phyloP scores from a whole-genome alignment of 768 basidiomycete genomes.

The Kwoniella bestiolae region DNA sequence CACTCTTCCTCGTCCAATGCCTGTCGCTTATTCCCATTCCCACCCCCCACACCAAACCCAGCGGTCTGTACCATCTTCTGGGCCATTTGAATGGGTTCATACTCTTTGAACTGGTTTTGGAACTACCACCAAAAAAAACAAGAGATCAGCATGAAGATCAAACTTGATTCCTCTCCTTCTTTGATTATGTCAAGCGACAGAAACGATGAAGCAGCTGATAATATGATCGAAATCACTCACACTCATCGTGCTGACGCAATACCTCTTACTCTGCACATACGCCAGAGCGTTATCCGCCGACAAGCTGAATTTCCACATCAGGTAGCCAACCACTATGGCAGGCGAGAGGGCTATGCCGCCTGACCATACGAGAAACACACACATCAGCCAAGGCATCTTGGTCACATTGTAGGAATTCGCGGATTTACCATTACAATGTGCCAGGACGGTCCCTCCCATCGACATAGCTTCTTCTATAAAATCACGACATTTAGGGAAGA shows the following conservation, averaged over 20 bases:
- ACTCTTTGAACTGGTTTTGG: constrained; percentile 46
- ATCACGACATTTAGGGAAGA: constrained; percentile 44
- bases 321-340: constrained; percentile 55
- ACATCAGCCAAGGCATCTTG: no score
- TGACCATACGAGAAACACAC: constrained; percentile 12
- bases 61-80: constrained; percentile 34
- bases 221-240: no score
- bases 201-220: no score
- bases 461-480: constrained; percentile 54
- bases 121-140: constrained; percentile 23
- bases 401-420: no score
- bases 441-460: constrained; percentile 51
- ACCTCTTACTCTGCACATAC: constrained; percentile 54
- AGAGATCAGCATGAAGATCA: no score
- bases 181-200: no score
- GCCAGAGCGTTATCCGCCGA: constrained; percentile 45
- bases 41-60: not conserved
- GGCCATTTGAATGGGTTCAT: constrained; percentile 48
- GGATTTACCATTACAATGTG: constrained; percentile 54
- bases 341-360: constrained; percentile 57
- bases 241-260: constrained; percentile 55
- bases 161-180: no score
- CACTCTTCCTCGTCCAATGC: constrained; percentile 16
- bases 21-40: constrained; percentile 5
- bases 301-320: constrained; percentile 52